phyloP scores from a whole-genome alignment of 768 basidiomycete species.

The Pleurotus giganteus region DNA sequence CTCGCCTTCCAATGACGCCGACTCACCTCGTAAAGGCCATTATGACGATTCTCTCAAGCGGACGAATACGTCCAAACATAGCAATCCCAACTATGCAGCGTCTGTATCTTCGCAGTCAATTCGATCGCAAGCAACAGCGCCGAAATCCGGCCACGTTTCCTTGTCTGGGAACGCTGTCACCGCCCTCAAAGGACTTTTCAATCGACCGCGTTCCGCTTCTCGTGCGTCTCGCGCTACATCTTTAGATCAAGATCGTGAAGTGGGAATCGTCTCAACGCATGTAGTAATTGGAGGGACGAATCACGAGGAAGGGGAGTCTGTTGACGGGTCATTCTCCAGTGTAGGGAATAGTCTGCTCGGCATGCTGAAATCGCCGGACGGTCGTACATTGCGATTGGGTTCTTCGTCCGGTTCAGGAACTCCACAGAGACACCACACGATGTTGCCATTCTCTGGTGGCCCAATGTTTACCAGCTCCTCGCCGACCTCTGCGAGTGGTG shows the following conservation, averaged over 20 bases:
- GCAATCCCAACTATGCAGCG: constrained; percentile 41
- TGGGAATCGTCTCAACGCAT: neutral
- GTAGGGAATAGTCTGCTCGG: constrained; percentile 54
- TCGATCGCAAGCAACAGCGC: constrained; percentile 38
- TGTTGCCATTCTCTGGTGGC: constrained; percentile 29
- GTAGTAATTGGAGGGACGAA: constrained; percentile 5
- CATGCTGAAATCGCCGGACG: constrained; percentile 35
- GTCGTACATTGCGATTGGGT: neutral
- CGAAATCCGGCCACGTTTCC: constrained; percentile 24
- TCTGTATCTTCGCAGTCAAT: constrained; percentile 43
- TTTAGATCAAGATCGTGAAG: constrained; percentile 29
- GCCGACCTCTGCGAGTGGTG: constrained; percentile 9
- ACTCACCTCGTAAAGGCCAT: constrained; percentile 3
- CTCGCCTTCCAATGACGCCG: constrained; percentile 13
- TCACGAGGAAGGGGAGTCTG: constrained; percentile 28
- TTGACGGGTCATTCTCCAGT: constrained; percentile 55
- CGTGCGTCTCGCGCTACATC: constrained; percentile 35
- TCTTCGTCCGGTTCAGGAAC: constrained; percentile 2
- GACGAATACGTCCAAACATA: constrained; percentile 15
- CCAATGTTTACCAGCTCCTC: neutral
- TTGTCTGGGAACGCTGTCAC: constrained; percentile 42
- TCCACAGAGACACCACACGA: constrained; percentile 22
- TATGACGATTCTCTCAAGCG: constrained; percentile 15
- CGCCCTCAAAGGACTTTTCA: constrained; percentile 60
- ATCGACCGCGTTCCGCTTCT: constrained; percentile 58